Evolutionary conservation across 2,329 filamentous ascomycete species (phyloP), one percentile per base, ranked within the genome.

Genomic region (Alternaria postmessia): DNA sequence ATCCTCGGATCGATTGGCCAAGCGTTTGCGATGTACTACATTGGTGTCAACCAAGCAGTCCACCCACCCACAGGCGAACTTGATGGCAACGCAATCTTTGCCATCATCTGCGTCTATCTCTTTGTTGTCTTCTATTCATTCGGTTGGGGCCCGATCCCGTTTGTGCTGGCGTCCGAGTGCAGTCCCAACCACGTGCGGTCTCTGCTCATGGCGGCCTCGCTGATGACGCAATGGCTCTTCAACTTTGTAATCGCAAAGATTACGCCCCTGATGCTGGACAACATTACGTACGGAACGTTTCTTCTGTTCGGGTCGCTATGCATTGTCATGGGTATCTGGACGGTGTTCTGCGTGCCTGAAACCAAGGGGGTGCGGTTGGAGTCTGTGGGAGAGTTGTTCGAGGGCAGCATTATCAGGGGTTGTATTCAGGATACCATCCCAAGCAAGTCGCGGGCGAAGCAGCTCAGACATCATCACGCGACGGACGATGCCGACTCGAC

Each of bases 61-160:
- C 71, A 79, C 57, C 76, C 77, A 22, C 69, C 69, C 0, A 70
- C 66, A 2, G 75, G 75, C 7, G 68, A 67, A 28, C 74, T 79
- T n/a, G 74, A 72, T 41, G 77, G 77, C 48, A 74, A 72, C 43
- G 72, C 72, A 58, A 79, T 78, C 47, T 81, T 85, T 49, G 79
- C 81, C 8, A 84, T 85, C 72, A 79, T 85, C 52, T 85, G 83
- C 70, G 81, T 85, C 5, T 85, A 84, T 61, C 72, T 82, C 7
- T 82, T 81, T 53, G 81, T 82, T 7, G 79, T 82, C 9, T 82
- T 82, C 66, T 82, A 81, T 70, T 79, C 75, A 3, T 81, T 82
- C 54, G 80, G 75, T n/a, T 83, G 80, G 80, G 81, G 81, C 5
- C 80, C 81, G 1, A 80, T 80, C 7, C 80, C 81, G 1, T 83